A percentile compares a stretch with the other conserved stretches of the same genome.
phyloP scores from a whole-genome alignment of 2,329 filamentous ascomycete species.

The Emericellopsis atlantica region DNA sequence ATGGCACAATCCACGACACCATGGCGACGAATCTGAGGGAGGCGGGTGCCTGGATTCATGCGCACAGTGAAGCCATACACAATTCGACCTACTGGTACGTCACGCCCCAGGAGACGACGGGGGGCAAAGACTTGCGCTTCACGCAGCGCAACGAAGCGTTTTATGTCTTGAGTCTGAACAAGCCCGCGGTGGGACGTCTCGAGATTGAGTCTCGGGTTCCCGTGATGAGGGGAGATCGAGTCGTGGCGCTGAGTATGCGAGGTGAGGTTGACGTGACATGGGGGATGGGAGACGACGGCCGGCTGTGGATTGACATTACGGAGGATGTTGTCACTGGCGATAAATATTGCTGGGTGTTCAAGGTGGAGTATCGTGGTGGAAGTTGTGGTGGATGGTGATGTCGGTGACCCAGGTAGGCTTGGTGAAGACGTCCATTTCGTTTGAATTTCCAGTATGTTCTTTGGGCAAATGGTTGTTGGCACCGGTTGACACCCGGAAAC shows the following conservation, averaged over 20 bases:
- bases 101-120: slow-evolving; percentile 23
- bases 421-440: too few relatives aligned
- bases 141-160: slow-evolving; percentile 39
- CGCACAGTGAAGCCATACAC: slow-evolving; percentile 41
- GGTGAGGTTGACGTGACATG: slow-evolving; percentile 9
- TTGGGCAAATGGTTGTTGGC: background rate
- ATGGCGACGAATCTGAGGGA: slow-evolving; percentile 32
- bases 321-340: slow-evolving; percentile 19
- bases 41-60: slow-evolving; percentile 40
- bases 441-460: background rate
- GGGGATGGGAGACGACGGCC: slow-evolving; percentile 5
- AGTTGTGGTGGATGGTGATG: background rate
- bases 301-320: slow-evolving; percentile 16
- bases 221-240: slow-evolving; percentile 28
- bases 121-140: slow-evolving; percentile 28
- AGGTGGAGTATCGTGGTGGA: slow-evolving; percentile 8
- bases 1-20: slow-evolving; percentile 37
- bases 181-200: slow-evolving; percentile 24
- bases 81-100: slow-evolving; percentile 43
- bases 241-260: slow-evolving; percentile 25
- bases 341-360: slow-evolving; percentile 23
- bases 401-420: too few relatives aligned
- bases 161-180: slow-evolving; percentile 31
- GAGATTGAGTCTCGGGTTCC: slow-evolving; percentile 30
- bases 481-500: too few relatives aligned